A percentile compares a stretch with the other conserved stretches of the same genome.
These are phyloP conservation scores for Pseudopithomyces maydicus DNA, from an alignment of 2,329 filamentous ascomycete species.

Conservation along the genomic window DNA sequence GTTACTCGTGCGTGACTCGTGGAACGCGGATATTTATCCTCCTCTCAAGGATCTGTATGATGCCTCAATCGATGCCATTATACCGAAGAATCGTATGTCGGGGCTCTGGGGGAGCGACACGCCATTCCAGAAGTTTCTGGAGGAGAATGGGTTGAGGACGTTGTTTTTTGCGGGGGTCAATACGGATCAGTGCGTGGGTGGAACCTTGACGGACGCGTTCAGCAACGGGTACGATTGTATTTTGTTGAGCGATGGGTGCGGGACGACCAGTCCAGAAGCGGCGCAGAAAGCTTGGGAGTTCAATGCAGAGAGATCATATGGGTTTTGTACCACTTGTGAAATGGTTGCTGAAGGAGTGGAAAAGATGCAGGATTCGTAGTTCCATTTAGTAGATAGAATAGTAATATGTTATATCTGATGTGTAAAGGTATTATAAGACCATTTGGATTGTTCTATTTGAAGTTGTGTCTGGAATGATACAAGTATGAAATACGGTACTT, in stretches of 20 bases:
- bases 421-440: too few species aligned
- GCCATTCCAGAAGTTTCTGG: constrained; percentile 43
- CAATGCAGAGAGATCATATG: constrained; percentile 48
- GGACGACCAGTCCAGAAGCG: constrained; percentile 43
- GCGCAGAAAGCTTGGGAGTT: constrained; percentile 48
- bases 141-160: constrained; percentile 46
- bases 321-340: constrained; percentile 45
- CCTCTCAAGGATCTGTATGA: constrained; percentile 42
- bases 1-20: constrained; percentile 45
- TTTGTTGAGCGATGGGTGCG: constrained; percentile 48
- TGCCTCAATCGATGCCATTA: constrained; percentile 27
- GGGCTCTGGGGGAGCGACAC: constrained; percentile 46
- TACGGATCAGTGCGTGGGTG: constrained; percentile 51
- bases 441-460: too few species aligned
- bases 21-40: constrained; percentile 49
- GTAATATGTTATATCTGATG: too few species aligned
- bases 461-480: too few species aligned
- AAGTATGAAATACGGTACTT: too few species aligned
- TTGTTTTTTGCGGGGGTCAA: constrained; percentile 50
- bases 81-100: constrained; percentile 51
- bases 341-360: constrained; percentile 33
- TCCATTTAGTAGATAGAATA: neutral
- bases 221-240: constrained; percentile 51
- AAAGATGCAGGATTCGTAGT: constrained; percentile 7
- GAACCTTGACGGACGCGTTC: constrained; percentile 49